These are phyloP conservation scores for Mycena indigotica DNA, from an alignment of 768 basidiomycete species.

Conservation along the genomic window DNA sequence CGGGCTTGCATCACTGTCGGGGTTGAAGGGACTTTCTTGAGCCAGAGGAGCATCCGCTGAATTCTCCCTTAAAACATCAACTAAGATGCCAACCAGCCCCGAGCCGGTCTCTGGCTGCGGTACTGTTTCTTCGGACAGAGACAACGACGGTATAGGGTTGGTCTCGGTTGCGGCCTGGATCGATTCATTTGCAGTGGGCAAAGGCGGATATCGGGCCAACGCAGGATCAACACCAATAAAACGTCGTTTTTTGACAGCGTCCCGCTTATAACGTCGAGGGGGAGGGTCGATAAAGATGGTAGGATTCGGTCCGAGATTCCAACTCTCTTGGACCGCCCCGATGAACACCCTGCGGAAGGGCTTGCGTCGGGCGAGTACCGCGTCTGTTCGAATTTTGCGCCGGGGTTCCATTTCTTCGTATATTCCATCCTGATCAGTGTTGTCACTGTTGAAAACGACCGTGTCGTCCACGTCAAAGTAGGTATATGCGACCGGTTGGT, in stretches of 20 bases:
- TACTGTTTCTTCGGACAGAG: too few species aligned
- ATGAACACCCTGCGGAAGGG: conserved; percentile 6
- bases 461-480: conserved; percentile 15
- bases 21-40: too few species aligned
- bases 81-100: too few species aligned
- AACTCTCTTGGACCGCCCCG: conserved; percentile 10
- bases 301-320: conserved; percentile 15
- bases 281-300: background rate
- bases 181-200: background rate
- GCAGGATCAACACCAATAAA: background rate
- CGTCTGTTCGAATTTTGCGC: background rate
- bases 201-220: background rate
- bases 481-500: conserved; percentile 5
- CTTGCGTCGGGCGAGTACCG: background rate
- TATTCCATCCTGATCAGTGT: background rate
- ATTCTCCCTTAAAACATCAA: too few species aligned
- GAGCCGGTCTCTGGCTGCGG: too few species aligned
- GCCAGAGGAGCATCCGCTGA: too few species aligned
- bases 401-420: background rate
- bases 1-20: too few species aligned
- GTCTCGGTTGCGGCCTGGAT: too few species aligned
- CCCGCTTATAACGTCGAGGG: background rate
- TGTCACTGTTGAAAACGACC: background rate
- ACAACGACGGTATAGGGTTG: too few species aligned
- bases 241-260: background rate